phyloP scores from a whole-genome alignment of 2,329 filamentous ascomycete species.

The Penicillium sp. region DNA sequence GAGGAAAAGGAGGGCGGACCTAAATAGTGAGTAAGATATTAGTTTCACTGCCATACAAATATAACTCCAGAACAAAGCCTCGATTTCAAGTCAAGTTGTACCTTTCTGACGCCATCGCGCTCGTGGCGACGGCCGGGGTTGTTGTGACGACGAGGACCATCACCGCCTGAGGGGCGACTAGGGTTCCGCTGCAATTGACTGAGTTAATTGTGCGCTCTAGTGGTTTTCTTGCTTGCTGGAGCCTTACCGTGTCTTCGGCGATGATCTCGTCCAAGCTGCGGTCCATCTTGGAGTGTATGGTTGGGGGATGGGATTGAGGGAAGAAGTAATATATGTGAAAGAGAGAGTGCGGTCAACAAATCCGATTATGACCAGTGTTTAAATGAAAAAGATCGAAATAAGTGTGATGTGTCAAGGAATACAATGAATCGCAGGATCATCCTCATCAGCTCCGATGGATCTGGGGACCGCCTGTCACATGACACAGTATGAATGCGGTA shows the following conservation, averaged over 20 bases:
- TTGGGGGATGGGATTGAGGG: not conserved
- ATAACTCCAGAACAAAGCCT: conserved; percentile 4
- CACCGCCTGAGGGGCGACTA: conserved; percentile 26
- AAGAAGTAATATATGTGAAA: not conserved
- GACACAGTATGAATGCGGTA: not conserved
- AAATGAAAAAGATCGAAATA: not conserved
- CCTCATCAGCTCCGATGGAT: conserved; percentile 4
- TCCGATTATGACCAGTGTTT: not conserved
- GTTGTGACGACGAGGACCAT: conserved; percentile 32
- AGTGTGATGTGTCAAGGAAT: not conserved
- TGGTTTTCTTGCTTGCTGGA: conserved; percentile 1
- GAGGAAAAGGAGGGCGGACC: conserved; percentile 45
- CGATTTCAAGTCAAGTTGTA: conserved; percentile 33
- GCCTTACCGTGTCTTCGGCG: conserved; percentile 55
- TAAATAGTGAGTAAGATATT: conserved; percentile 18
- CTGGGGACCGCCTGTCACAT: conserved; percentile 4
- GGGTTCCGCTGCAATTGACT: conserved; percentile 20
- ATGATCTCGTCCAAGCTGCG: conserved; percentile 64
- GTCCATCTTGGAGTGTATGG: conserved; percentile 50
- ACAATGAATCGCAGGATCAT: conserved; percentile 6
- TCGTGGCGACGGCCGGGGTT: conserved; percentile 68
- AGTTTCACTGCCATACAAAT: conserved; percentile 5
- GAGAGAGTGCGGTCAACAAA: not conserved
- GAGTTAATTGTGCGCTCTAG: conserved; percentile 14
- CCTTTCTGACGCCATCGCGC: conserved; percentile 90